These are phyloP conservation scores for Penicillium manginii DNA, from an alignment of 495 filamentous ascomycete genomes.

Conservation along the genomic window DNA sequence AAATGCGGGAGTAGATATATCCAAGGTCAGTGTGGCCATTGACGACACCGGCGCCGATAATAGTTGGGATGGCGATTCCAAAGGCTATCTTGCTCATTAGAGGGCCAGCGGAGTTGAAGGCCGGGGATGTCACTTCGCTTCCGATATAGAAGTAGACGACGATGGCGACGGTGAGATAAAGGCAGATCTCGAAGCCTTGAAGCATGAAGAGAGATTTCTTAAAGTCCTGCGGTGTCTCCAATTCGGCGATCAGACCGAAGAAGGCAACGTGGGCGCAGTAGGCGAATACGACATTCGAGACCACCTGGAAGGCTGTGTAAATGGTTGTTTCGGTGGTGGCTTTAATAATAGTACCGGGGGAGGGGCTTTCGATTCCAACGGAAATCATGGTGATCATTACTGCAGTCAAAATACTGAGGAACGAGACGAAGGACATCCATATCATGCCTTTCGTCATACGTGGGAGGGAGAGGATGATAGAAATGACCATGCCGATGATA, in stretches of 20 bases:
- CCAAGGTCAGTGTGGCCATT: constrained; percentile 64
- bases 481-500: constrained; percentile 66
- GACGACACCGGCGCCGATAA: constrained; percentile 71
- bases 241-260: constrained; percentile 77
- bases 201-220: constrained; percentile 67
- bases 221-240: constrained; percentile 69
- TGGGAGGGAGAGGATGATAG: constrained; percentile 64
- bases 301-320: constrained; percentile 43
- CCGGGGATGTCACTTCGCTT: constrained; percentile 64
- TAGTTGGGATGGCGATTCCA: constrained; percentile 75
- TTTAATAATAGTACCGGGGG: constrained; percentile 21
- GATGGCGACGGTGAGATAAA: constrained; percentile 69
- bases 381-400: constrained; percentile 75
- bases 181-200: constrained; percentile 63
- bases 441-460: constrained; percentile 22
- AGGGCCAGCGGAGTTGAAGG: constrained; percentile 65
- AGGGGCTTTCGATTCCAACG: constrained; percentile 56
- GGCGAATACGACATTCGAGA: constrained; percentile 57
- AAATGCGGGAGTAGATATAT: constrained; percentile 60
- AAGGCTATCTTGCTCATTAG: constrained; percentile 74
- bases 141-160: constrained; percentile 78
- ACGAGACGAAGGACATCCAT: too few species aligned
- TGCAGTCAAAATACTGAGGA: constrained; percentile 27
- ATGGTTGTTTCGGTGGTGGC: constrained; percentile 34
- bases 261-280: constrained; percentile 70